Evolutionary conservation across 495 filamentous ascomycete genomes (phyloP), one percentile per base, ranked within the genome.

Genomic region (Daldinia childiae): DNA sequence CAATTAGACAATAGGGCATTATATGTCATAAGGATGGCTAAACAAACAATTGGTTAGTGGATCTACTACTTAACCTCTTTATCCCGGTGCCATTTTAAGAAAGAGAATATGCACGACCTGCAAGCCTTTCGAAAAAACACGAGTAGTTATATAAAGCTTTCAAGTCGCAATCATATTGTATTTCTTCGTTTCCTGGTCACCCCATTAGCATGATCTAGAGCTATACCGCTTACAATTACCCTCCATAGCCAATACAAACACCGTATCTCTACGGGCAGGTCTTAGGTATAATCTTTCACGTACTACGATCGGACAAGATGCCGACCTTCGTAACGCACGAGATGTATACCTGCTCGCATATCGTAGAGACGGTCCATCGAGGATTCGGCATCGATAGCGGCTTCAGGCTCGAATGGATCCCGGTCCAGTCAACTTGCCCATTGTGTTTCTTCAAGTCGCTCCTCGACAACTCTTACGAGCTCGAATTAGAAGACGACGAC

Each of bases 241-340:
- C 43, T 21, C 11, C 19, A 9, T 21, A 21, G 19, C 19, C 43
- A 48, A 48, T 3, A 24, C 9, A 48, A 48, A 24, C 9, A 24
- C 43, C 43, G 43, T 24, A 11, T 21, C 43, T 48, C 43, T 48
- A 48, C 19, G 17, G 3, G 19, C 4, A 48, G 8, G 9, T 48
- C 19, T 19, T 11, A 24, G 43, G 43, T 48, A 24, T 7, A 24
- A 11, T 48, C 21, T 3, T 24, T 24, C 1, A 24, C 43, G 43
- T 11, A 24, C 17, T 48, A 48, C 43, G 43, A 48, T 48, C 43
- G 8, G 17, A 24, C 17, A 38, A 1, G n/a, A 72, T 72, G 69
- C 64, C 64, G 34, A 64, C 26, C 26, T 67, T 38, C 45, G 14
- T 72, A 48, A 64, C 69, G 21, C 58, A 36, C 14, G 58, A 67